Percentiles rank a stretch among this genome's conserved stretches.
phyloP scores from a whole-genome alignment of 1,284 basidiomycete species.

The Microbotryum lychnidis-dioicae region DNA sequence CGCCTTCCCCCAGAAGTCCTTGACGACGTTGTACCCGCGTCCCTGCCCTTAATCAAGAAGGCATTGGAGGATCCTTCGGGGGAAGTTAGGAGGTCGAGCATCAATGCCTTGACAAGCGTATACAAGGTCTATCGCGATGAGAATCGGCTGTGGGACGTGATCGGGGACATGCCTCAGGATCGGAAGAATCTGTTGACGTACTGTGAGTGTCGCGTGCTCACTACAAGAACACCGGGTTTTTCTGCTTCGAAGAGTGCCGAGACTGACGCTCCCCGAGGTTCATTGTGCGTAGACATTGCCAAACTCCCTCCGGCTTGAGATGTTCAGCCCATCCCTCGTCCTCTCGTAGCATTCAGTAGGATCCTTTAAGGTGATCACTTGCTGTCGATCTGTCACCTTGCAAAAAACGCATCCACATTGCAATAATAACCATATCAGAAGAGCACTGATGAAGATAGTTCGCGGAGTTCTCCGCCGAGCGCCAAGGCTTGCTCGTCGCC shows the following conservation, averaged over 20 bases:
- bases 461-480: too few relatives aligned
- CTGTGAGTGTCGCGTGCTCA: slow-evolving; percentile 20
- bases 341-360: too few relatives aligned
- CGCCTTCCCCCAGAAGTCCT: slow-evolving; percentile 68
- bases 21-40: slow-evolving; percentile 70
- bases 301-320: too few relatives aligned
- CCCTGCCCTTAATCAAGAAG: slow-evolving; percentile 60
- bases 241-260: background rate
- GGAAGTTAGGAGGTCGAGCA: slow-evolving; percentile 68
- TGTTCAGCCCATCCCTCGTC: too few relatives aligned
- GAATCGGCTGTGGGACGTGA: slow-evolving; percentile 62
- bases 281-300: too few relatives aligned
- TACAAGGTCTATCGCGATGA: slow-evolving; percentile 70
- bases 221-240: background rate
- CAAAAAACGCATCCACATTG: too few relatives aligned
- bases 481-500: too few relatives aligned
- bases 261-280: background rate
- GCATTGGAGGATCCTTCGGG: slow-evolving; percentile 63
- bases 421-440: too few relatives aligned
- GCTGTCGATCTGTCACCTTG: too few relatives aligned
- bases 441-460: too few relatives aligned
- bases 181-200: slow-evolving; percentile 71
- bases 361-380: too few relatives aligned
- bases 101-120: slow-evolving; percentile 66
- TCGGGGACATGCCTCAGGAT: slow-evolving; percentile 62